These are phyloP conservation scores for Solanum dulcamara DNA, from an alignment of 257 asterid species.

Conservation along the genomic window DNA sequence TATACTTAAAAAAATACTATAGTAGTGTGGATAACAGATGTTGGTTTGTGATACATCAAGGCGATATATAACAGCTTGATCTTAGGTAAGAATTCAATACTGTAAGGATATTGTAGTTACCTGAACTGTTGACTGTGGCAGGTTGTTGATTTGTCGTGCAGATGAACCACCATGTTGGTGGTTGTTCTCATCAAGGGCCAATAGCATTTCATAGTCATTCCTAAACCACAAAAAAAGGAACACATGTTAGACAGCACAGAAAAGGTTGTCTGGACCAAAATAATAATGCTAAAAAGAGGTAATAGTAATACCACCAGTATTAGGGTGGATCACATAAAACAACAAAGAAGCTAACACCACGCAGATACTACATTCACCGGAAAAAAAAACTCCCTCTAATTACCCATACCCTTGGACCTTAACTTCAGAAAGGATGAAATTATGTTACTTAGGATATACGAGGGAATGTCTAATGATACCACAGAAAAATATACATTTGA, in stretches of 20 bases:
- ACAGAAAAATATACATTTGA: not conserved
- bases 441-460: not conserved
- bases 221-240: constrained; percentile 18
- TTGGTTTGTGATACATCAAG: not conserved
- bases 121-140: constrained; percentile 84
- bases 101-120: constrained; percentile 14
- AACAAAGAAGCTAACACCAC: not conserved
- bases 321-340: not conserved
- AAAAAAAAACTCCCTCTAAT: not conserved
- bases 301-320: not conserved
- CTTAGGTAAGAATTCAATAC: not conserved
- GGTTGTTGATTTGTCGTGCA: constrained; percentile 50
- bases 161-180: constrained; percentile 65
- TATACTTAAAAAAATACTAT: not conserved
- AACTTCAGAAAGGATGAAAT: not conserved
- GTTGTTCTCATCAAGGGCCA: constrained; percentile 87
- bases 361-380: not conserved
- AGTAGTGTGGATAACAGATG: not conserved
- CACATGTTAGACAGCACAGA: not conserved
- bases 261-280: not conserved
- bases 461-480: not conserved
- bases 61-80: not conserved
- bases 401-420: not conserved
- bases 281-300: not conserved
- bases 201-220: constrained; percentile 80